A percentile compares a stretch with the other conserved stretches of the same genome.
Conservation (phyloP, 2,329 filamentous ascomycete genomes). For the Trichothecium roseum region DNA sequence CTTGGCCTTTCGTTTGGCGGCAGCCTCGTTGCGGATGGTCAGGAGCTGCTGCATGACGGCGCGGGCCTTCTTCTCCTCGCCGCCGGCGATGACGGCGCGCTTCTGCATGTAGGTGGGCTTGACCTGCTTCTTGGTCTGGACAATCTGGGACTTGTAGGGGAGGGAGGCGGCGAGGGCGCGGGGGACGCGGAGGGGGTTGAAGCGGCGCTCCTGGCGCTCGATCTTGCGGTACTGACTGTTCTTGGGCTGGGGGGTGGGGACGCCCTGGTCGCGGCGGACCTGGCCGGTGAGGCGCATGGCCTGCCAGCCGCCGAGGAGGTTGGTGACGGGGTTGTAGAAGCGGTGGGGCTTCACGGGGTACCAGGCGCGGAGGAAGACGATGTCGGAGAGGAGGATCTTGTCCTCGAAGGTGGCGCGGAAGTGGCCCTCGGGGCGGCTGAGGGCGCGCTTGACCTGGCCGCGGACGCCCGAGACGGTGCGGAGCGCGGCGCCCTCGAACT, state of each 20-base stretch:
- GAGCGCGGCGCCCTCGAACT: constrained; percentile 93
- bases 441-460: constrained; percentile 92
- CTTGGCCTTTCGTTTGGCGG: constrained; percentile 69
- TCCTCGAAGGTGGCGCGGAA: constrained; percentile 98
- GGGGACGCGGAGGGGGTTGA: constrained; percentile 71
- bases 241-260: constrained; percentile 68
- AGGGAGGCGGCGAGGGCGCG: constrained; percentile 71
- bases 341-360: constrained; percentile 90
- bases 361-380: constrained; percentile 94
- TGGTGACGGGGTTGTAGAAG: constrained; percentile 95
- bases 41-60: constrained; percentile 88
- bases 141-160: constrained; percentile 87
- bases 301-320: constrained; percentile 75
- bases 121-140: constrained; percentile 68
- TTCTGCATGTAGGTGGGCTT: constrained; percentile 88
- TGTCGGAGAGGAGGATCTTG: constrained; percentile 93
- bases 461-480: constrained; percentile 92
- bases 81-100: constrained; percentile 75
- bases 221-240: constrained; percentile 76
- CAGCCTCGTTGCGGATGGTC: constrained; percentile 82
- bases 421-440: constrained; percentile 87
- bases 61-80: constrained; percentile 82
- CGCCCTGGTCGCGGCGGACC: constrained; percentile 65
- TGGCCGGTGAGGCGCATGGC: constrained; percentile 91
- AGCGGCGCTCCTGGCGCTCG: constrained; percentile 58